Percentiles rank a stretch among this genome's conserved stretches.
phyloP scores from a whole-genome alignment of 805 yeast genomes.

The Kuraishia capsulata region DNA sequence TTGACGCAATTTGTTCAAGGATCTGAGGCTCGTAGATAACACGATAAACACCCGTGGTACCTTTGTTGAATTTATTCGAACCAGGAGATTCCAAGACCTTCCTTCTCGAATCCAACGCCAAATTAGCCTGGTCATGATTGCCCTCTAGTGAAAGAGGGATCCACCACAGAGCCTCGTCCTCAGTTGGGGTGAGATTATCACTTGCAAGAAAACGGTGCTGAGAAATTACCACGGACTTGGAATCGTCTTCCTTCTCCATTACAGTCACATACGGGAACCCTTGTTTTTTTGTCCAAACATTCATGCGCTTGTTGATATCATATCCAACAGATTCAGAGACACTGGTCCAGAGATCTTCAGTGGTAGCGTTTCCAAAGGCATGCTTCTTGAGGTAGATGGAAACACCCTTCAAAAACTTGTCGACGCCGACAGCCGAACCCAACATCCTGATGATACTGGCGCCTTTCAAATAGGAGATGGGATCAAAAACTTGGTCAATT shows the following conservation, averaged over 20 bases:
- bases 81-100: conserved; percentile 6
- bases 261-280: conserved; percentile 69
- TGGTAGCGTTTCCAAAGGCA: conserved; percentile 62
- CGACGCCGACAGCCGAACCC: conserved; percentile 60
- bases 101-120: conserved; percentile 1
- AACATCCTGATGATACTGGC: conserved; percentile 74
- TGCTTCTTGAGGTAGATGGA: conserved; percentile 55
- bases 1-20: conserved; percentile 29
- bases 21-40: conserved; percentile 39
- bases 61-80: conserved; percentile 39
- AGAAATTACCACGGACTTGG: conserved; percentile 26
- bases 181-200: conserved; percentile 52
- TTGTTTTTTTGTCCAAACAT: conserved; percentile 61
- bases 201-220: conserved; percentile 58
- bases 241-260: conserved; percentile 18
- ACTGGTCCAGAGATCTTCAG: conserved; percentile 65
- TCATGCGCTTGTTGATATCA: conserved; percentile 52
- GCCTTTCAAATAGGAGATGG: conserved; percentile 75
- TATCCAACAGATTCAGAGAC: conserved; percentile 53
- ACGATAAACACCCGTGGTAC: conserved; percentile 43
- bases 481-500: conserved; percentile 75
- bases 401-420: conserved; percentile 63
- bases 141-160: conserved; percentile 30
- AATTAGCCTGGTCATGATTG: conserved; percentile 11
- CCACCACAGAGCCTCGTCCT: conserved; percentile 54